Evolutionary conservation across 1,139 yeast genomes (phyloP), one percentile per base, ranked within the genome.

Genomic region (Candida freyschussii): DNA sequence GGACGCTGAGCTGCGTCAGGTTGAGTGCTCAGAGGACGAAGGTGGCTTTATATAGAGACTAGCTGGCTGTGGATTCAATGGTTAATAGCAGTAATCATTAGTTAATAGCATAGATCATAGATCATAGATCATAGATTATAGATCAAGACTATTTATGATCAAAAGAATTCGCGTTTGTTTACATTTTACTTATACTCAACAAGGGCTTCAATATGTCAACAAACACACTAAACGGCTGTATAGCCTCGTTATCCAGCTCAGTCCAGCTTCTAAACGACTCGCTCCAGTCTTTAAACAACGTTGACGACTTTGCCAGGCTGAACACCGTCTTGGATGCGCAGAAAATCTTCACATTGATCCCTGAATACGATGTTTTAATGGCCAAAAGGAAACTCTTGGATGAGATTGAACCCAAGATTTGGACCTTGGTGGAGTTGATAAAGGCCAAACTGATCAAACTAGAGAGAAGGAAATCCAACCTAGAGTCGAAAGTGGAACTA

Each of bases 391-490:
- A 55, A n/a, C 41, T 62, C 13, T 52, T 49, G 24, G 53, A 52
- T 30, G 62, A 58, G 28, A 48, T 63, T 2, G 61, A 59, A 23
- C 67, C 68, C 3, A 43, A 60, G 31, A 57, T 71, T 9, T 50
- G 54, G 6, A 53, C 50, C 7, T 41, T 67, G 17, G 47, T 60
- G 29, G 53, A 51, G 8, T 55, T 55, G 31, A 46, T 69, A n/a
- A 63, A 59, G 32, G 53, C 52, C 26, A 65, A 67, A 16, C 29
- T 69, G 32, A 44, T 44, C 9, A 62, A 57, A 31, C 41, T 59
- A 35, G 58, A 55, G 24, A 49, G 61, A 25, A 62, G 57, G 30
- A 40, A 52, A 6, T 54, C 54, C 8, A 54, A 55, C 1, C 31
- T 60, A 26, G 47, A 48, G 17, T 57, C 60, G 20, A 56, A 61